These are phyloP conservation scores for Salvia rosmarinus DNA, from an alignment of 257 asterid species.

Conservation along the genomic window DNA sequence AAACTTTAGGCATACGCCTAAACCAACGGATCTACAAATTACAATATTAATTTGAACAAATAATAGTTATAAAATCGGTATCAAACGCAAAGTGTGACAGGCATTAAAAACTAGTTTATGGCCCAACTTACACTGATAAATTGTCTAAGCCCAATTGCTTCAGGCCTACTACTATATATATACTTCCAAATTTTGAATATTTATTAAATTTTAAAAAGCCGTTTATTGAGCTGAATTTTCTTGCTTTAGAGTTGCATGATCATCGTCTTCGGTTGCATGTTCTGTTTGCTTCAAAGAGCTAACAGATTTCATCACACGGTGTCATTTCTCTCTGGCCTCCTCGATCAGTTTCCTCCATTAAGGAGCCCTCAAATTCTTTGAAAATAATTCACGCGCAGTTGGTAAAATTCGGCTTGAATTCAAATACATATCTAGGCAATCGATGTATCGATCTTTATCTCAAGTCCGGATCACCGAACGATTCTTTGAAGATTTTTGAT, in stretches of 20 bases:
- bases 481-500: conserved; percentile 53
- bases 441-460: conserved; percentile 58
- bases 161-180: conserved; percentile 22
- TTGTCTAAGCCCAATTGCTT: neutral
- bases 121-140: no score
- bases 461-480: conserved; percentile 43
- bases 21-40: no score
- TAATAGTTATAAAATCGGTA: no score
- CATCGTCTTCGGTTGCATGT: conserved; percentile 52
- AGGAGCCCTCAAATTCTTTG: conserved; percentile 40
- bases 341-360: conserved; percentile 41
- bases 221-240: neutral
- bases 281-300: conserved; percentile 42
- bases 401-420: conserved; percentile 53
- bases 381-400: conserved; percentile 59
- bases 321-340: conserved; percentile 42
- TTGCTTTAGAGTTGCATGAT: conserved; percentile 1
- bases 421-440: conserved; percentile 53
- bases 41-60: no score
- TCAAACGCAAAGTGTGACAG: no score
- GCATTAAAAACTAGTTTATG: no score
- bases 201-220: no score
- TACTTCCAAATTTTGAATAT: neutral
- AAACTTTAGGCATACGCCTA: no score
- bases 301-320: conserved; percentile 40